Percentiles rank a stretch among this genome's conserved stretches.
Conservation (phyloP, 306 rosid species). For the Begonia fuchsioides region DNA sequence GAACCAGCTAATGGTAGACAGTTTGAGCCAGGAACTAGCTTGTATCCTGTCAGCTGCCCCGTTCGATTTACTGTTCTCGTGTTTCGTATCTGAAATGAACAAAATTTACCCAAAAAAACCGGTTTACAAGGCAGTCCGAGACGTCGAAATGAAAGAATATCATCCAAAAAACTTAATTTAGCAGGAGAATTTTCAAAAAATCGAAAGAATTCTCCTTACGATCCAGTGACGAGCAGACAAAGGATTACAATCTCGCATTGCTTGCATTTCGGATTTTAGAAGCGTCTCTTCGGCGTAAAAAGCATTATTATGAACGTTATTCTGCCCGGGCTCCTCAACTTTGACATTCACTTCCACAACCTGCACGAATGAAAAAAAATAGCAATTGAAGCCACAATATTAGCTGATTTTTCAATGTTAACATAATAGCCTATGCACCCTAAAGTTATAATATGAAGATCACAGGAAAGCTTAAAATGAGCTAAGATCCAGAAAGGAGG, state of each 20-base stretch:
- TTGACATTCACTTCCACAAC: conserved; percentile 77
- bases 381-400: background rate
- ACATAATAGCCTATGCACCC: too few species aligned
- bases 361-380: conserved; percentile 18
- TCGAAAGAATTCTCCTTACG: conserved; percentile 30
- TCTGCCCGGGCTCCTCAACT: conserved; percentile 70
- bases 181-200: too few species aligned
- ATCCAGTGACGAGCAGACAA: conserved; percentile 80
- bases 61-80: conserved; percentile 62
- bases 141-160: too few species aligned
- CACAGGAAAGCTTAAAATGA: too few species aligned
- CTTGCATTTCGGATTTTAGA: conserved; percentile 59
- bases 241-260: conserved; percentile 73
- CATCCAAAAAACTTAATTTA: too few species aligned
- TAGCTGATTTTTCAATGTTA: too few species aligned
- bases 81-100: conserved; percentile 43
- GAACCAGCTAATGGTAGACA: conserved; percentile 64
- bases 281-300: conserved; percentile 69
- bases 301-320: conserved; percentile 60
- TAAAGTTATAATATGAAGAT: too few species aligned
- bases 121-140: too few species aligned
- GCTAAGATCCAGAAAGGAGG: too few species aligned
- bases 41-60: conserved; percentile 72
- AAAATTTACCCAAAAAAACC: too few species aligned
- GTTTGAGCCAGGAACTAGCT: conserved; percentile 72